Evolutionary conservation across 2,329 filamentous ascomycete genomes (phyloP).

Genomic region (Arthrinium puccinioides): DNA sequence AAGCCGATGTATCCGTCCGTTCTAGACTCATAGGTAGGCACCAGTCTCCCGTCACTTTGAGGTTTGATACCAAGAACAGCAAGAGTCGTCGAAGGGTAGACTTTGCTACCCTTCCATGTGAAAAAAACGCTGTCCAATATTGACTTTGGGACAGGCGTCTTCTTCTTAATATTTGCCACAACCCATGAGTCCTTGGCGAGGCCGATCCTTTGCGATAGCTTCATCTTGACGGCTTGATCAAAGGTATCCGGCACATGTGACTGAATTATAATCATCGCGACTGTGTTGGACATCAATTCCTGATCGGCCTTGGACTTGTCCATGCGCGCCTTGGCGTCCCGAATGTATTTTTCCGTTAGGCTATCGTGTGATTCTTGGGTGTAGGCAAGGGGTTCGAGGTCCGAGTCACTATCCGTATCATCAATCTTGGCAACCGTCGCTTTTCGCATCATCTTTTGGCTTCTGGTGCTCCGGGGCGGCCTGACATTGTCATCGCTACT

Average conservation of each 20-base stretch:
- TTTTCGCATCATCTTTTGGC: neutral
- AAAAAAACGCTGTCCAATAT: conserved; percentile 57
- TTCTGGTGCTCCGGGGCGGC: neutral
- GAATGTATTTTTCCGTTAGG: conserved; percentile 38
- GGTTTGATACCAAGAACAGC: conserved; percentile 55
- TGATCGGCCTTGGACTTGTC: conserved; percentile 14
- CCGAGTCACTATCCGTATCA: neutral
- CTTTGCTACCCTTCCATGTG: conserved; percentile 66
- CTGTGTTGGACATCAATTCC: conserved; percentile 36
- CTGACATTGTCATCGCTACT: conserved; percentile 13
- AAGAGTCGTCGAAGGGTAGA: conserved; percentile 73
- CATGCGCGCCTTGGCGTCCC: conserved; percentile 30
- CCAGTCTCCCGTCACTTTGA: conserved; percentile 33
- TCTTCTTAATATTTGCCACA: conserved; percentile 46
- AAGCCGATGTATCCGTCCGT: conserved; percentile 41
- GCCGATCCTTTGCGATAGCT: conserved; percentile 59
- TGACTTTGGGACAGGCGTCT: conserved; percentile 26
- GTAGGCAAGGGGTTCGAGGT: neutral
- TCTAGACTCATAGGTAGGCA: conserved; percentile 20
- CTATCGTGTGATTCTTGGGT: conserved; percentile 26
- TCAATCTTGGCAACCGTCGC: neutral
- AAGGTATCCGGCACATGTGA: conserved; percentile 57
- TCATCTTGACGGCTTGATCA: conserved; percentile 56
- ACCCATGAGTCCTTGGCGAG: conserved; percentile 67
- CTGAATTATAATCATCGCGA: conserved; percentile 61